phyloP scores from a whole-genome alignment of 257 asterid species.

The Solanum medicagineum region DNA sequence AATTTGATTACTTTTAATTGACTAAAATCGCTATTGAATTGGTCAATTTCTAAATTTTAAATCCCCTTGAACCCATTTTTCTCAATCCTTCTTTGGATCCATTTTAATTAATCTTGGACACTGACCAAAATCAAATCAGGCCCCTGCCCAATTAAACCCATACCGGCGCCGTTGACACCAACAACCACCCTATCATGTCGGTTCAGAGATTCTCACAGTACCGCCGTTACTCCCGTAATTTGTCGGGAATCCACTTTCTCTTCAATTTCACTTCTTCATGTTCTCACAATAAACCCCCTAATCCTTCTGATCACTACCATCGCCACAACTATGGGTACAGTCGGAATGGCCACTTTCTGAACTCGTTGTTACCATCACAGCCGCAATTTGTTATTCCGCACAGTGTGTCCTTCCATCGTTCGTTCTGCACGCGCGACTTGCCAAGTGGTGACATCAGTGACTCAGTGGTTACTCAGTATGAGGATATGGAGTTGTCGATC shows the following conservation, averaged over 20 bases:
- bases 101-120: no score
- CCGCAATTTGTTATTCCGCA: neutral
- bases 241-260: neutral
- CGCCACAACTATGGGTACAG: neutral
- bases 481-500: neutral
- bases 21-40: no score
- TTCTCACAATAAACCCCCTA: neutral
- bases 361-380: neutral
- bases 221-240: conserved; percentile 3
- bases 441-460: neutral
- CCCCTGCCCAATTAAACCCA: no score
- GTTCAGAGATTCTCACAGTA: neutral
- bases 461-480: conserved; percentile 1
- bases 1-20: no score
- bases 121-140: no score
- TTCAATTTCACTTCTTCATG: neutral
- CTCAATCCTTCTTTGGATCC: no score
- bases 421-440: conserved; percentile 12
- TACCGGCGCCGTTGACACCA: neutral
- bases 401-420: conserved; percentile 2
- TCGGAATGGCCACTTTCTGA: neutral
- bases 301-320: neutral
- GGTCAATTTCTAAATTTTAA: no score
- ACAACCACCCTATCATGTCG: neutral
- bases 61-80: no score